Percentiles rank a stretch among this genome's conserved stretches.
Evolutionary conservation across 208 protist species (phyloP).

Genomic region (Leishmania tropica): DNA sequence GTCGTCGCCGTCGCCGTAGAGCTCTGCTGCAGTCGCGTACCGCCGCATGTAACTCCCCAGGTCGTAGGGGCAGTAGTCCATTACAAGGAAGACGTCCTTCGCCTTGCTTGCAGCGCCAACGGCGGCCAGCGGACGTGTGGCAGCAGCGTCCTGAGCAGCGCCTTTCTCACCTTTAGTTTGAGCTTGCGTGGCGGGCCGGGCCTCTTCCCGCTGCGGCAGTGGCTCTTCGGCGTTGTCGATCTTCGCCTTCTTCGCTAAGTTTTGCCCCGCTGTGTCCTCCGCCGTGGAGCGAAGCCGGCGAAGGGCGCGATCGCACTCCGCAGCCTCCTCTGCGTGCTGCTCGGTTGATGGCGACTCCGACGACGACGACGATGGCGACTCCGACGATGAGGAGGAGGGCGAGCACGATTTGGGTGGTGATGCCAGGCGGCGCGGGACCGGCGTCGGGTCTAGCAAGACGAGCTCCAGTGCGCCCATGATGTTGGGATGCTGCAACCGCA

Average conservation of each 20-base stretch:
- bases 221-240: background rate
- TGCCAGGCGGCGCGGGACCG: constrained; percentile 8
- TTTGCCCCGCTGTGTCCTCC: background rate
- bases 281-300: background rate
- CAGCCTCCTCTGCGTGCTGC: constrained; percentile 1
- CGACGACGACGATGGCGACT: background rate
- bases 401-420: constrained; percentile 3
- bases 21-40: constrained; percentile 21
- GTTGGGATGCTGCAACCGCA: constrained; percentile 82
- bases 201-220: background rate
- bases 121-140: constrained; percentile 12
- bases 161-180: background rate
- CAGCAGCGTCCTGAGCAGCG: constrained; percentile 4
- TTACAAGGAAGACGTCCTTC: constrained; percentile 81
- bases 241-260: constrained; percentile 7
- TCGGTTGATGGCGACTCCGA: constrained; percentile 1
- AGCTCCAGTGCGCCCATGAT: constrained; percentile 58
- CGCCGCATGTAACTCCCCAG: constrained; percentile 71
- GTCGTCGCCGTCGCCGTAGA: background rate
- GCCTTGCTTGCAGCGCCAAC: constrained; percentile 12
- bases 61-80: constrained; percentile 85
- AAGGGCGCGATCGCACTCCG: background rate
- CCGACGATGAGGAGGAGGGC: background rate
- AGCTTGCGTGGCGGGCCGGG: background rate
- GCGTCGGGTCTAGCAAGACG: constrained; percentile 48